Percentiles rank a stretch among this genome's conserved stretches.
Evolutionary conservation across 495 filamentous ascomycete species (phyloP).

Genomic region (Penicillium canescens): DNA sequence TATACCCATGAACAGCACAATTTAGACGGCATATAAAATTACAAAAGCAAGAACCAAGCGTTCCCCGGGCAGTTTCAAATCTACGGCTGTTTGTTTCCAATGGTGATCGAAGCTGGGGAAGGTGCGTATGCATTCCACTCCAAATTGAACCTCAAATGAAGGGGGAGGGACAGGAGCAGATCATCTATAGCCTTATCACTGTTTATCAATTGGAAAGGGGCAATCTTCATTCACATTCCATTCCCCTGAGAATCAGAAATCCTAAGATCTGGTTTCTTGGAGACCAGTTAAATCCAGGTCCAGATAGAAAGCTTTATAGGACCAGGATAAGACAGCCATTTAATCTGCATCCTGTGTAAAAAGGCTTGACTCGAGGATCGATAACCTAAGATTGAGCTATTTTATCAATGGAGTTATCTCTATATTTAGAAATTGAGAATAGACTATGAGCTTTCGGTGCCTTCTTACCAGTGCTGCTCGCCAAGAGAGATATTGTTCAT

Average conservation of each 20-base stretch:
- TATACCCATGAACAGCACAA: no score
- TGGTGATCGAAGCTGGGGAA: neutral
- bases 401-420: no score
- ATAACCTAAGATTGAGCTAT: no score
- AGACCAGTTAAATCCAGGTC: neutral
- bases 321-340: neutral
- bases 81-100: neutral
- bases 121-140: constrained; percentile 1
- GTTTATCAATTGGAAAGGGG: neutral
- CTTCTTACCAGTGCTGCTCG: no score
- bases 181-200: neutral
- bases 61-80: neutral
- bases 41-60: neutral
- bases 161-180: constrained; percentile 18
- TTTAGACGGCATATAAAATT: neutral
- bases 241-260: neutral
- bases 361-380: no score
- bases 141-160: constrained; percentile 6
- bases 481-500: no score
- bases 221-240: neutral
- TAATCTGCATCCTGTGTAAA: no score
- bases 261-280: neutral
- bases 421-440: no score
- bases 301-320: neutral
- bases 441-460: no score